Percentiles rank a stretch among this genome's conserved stretches.
These are phyloP conservation scores for Nicotiana undulata DNA, from an alignment of 257 asterid genomes.

Conservation along the genomic window DNA sequence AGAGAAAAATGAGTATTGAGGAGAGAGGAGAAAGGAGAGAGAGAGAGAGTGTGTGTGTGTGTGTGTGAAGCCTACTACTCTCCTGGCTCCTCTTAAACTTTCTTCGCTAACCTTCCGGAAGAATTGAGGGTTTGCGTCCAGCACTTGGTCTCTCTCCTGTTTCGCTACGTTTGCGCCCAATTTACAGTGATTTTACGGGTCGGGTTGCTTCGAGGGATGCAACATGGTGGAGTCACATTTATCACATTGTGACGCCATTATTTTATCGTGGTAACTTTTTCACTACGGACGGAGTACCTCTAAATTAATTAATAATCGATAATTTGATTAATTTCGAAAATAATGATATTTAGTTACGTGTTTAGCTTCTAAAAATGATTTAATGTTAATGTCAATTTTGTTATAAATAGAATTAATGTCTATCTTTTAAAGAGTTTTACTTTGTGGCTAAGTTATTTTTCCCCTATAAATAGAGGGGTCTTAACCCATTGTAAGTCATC, in stretches of 20 bases:
- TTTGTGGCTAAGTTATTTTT: no score
- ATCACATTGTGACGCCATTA: neutral
- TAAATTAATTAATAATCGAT: neutral
- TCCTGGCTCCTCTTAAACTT: neutral
- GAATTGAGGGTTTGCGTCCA: conserved; percentile 7
- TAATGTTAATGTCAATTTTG: no score
- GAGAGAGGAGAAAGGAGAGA: neutral
- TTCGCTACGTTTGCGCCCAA: no score
- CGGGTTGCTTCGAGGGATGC: neutral
- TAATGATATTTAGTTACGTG: no score
- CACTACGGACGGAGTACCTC: neutral
- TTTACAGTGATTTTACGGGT: neutral
- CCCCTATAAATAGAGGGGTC: no score
- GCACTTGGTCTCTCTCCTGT: neutral
- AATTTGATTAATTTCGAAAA: no score
- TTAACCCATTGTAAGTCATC: no score
- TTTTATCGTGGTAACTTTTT: neutral
- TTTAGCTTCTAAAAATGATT: no score
- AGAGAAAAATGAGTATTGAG: neutral
- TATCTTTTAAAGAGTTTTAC: no score
- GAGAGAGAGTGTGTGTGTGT: neutral
- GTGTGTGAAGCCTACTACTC: neutral
- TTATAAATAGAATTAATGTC: no score
- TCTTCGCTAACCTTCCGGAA: neutral
- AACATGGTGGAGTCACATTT: neutral